Base-by-base conservation (phyloP, 805 yeast species). In the Candida parachauliodes region DNA sequence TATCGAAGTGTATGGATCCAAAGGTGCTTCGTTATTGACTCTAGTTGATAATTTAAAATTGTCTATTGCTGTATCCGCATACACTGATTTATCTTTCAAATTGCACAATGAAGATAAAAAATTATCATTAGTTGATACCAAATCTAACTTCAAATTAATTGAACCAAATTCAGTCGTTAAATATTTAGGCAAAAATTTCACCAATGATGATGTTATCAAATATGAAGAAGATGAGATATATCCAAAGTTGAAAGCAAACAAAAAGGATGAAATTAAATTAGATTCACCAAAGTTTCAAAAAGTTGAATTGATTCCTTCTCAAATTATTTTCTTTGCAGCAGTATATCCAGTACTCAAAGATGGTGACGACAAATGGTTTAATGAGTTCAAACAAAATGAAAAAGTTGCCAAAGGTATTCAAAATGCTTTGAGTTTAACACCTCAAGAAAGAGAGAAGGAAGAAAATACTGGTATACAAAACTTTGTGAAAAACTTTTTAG, bases 161-260 rank as follows among this genome's bases (percentile, higher is more conserved):
- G 87, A 83, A 56, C 68, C 86, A 15, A 81, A 83, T 52, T 79
- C 93, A 15, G 78, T 83, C 36, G 80, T 83, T 44, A 78, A 79
- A 55, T 83, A 77, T 50, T 60, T 80, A 44, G 65, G 77, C 26
- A 57, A 64, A 16, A 79, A 77, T 44, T 80, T 77, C 43, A 39
- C 58, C 5, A 48, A 36, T 8, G 51, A 60, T 19, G 45, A 51
- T 9, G 53, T 64, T 11, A 59, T 71, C 31, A 57, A 54, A 8
- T 55, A 60, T 16, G 77, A 74, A 45, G 83, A 77, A 52, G 54
- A 64, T 17, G 43, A 44, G n/a, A 55, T 77, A 22, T 70, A 68
- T 45, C 47, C 59, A 2, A 67, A 70, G 10, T 49, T 71, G 40
- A 65, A 67, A 44, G 35, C 61, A 3, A 53, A 62, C 41, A 55